These are phyloP conservation scores for Alternaria hordeiaustralica DNA, from an alignment of 2,329 filamentous ascomycete species.

Conservation along the genomic window DNA sequence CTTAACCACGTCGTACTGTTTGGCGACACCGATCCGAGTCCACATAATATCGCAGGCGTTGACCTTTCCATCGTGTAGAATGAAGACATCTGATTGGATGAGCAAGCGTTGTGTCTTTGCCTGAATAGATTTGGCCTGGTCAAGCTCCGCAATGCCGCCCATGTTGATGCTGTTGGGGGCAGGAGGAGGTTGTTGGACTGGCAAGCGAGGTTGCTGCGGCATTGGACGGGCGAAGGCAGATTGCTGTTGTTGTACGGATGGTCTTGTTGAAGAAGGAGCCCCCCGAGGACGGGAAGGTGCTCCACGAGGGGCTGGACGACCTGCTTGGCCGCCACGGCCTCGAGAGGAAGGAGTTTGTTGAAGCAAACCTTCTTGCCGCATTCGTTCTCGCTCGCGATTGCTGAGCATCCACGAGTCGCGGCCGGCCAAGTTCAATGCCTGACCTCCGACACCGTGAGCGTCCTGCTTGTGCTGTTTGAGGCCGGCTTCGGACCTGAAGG, in stretches of 20 bases:
- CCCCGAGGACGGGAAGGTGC: not conserved
- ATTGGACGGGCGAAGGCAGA: not conserved
- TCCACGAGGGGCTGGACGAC: not conserved
- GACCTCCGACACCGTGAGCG: conserved; percentile 31
- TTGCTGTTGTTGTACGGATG: not conserved
- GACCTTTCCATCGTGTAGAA: conserved; percentile 35
- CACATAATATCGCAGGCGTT: conserved; percentile 30
- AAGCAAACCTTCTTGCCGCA: conserved; percentile 19
- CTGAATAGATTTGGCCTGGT: conserved; percentile 33
- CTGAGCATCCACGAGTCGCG: conserved; percentile 32
- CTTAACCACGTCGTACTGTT: conserved; percentile 24
- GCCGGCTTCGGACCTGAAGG: conserved; percentile 27
- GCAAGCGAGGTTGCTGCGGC: not conserved
- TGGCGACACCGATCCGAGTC: conserved; percentile 31
- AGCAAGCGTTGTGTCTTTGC: conserved; percentile 35
- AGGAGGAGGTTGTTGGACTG: not conserved
- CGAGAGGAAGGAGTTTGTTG: conserved; percentile 5
- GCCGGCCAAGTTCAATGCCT: conserved; percentile 25
- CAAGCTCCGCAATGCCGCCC: conserved; percentile 28
- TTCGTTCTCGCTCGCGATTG: conserved; percentile 20
- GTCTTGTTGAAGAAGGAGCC: not conserved
- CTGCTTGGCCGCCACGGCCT: not conserved
- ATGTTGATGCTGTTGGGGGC: conserved; percentile 5
- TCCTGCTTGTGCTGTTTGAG: conserved; percentile 30
- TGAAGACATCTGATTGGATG: conserved; percentile 37